Evolutionary conservation across 2,329 filamentous ascomycete genomes (phyloP).

Genomic region (Colletotrichum chrysophilum): DNA sequence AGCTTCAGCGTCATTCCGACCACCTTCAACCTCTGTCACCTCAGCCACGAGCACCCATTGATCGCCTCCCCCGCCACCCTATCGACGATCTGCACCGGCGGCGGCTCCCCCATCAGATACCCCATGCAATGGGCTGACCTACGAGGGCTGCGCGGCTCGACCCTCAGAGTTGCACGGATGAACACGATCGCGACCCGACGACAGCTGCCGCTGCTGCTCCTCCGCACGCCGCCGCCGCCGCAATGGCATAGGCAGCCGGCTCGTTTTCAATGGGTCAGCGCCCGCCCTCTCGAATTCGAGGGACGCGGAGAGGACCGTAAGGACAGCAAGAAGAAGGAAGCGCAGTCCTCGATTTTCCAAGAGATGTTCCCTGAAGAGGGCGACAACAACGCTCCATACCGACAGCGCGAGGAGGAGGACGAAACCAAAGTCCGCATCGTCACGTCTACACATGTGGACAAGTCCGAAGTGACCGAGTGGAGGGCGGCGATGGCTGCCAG

Average conservation of each 20-base stretch:
- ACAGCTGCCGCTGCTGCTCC: slow-evolving; percentile 13
- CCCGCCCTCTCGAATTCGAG: not conserved
- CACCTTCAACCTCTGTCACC: not conserved
- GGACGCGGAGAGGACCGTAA: not conserved
- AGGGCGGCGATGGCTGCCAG: not conserved
- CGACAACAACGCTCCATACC: not conserved
- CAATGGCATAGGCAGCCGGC: not conserved
- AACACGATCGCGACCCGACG: slow-evolving; percentile 6
- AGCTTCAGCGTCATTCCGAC: not conserved
- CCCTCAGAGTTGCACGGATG: slow-evolving; percentile 20
- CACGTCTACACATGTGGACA: slow-evolving; percentile 3
- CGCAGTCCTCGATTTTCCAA: slow-evolving; percentile 4
- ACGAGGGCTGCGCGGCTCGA: slow-evolving; percentile 17
- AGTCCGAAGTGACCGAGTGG: slow-evolving; percentile 1
- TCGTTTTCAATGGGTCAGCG: not conserved
- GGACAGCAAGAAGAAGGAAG: not conserved
- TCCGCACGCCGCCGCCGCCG: not conserved
- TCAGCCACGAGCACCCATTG: not conserved
- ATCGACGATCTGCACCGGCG: not conserved
- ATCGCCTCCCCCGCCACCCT: not conserved
- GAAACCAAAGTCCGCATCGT: slow-evolving; percentile 9
- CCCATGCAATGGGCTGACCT: slow-evolving; percentile 23
- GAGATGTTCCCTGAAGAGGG: slow-evolving; percentile 14
- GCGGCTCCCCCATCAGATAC: not conserved
- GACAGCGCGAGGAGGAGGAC: not conserved